Evolutionary conservation across 306 rosid species (phyloP).

Genomic region (Begonia fuchsioides): DNA sequence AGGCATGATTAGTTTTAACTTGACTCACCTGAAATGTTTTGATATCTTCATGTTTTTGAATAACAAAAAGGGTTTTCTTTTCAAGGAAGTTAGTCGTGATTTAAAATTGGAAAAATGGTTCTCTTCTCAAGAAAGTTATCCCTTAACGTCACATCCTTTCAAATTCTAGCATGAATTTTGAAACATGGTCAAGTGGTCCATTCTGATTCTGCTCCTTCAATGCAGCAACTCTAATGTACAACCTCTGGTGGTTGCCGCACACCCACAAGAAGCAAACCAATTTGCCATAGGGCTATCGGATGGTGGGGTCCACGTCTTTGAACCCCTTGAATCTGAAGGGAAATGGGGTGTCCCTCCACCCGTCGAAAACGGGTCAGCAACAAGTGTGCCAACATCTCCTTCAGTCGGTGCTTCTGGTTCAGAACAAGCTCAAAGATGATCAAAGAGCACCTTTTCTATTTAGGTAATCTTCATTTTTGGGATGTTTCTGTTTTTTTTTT

Average conservation of each 20-base stretch:
- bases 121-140: too few relatives aligned
- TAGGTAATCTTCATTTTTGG: constrained; percentile 20
- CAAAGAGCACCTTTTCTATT: constrained; percentile 28
- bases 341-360: constrained; percentile 92
- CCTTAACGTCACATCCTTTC: too few relatives aligned
- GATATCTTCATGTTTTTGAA: too few relatives aligned
- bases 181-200: too few relatives aligned
- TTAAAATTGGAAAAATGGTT: too few relatives aligned
- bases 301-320: constrained; percentile 86
- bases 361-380: constrained; percentile 67
- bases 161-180: too few relatives aligned
- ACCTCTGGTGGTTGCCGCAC: constrained; percentile 82
- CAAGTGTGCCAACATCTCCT: constrained; percentile 37
- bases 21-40: too few relatives aligned
- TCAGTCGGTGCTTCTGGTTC: constrained; percentile 71
- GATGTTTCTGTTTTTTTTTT: constrained; percentile 1
- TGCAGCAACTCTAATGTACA: constrained; percentile 49
- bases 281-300: constrained; percentile 86
- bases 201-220: constrained; percentile 2
- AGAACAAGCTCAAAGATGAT: constrained; percentile 71
- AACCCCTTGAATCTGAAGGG: constrained; percentile 85
- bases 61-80: too few relatives aligned
- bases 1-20: too few relatives aligned
- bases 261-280: constrained; percentile 88
- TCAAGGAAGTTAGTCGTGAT: too few relatives aligned